Base-by-base conservation (phyloP, 2,329 filamentous ascomycete genomes). In the Cadophora sp. region DNA sequence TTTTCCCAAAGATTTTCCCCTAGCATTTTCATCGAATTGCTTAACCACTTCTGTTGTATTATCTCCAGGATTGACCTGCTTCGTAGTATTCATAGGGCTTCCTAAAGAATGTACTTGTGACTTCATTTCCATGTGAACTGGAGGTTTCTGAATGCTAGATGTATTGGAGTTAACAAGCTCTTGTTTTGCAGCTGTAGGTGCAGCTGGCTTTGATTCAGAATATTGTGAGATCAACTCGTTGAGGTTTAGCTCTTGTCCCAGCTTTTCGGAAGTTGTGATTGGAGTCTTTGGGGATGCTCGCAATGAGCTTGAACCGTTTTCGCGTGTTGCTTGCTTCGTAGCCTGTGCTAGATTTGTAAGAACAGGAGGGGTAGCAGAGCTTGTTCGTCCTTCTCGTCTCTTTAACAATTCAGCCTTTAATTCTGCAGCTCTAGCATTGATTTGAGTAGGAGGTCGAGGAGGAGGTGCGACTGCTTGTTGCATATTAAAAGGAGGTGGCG, bases 391-490 rank as follows among this genome's bases (percentile, higher is more conserved):
- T 68, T 72, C 69, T 68, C 68, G 71, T 59, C 68, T 68, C 60
- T 72, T 76, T 58, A 78, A 56, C 29, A 79, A 64, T 65, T 75
- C 64, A 50, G 75, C 76, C 58, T 77, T 79, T 34, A 79, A 60
- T 71, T 78, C 74, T 51, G 73, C 75, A 26, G 76, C 76, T 72
- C 75, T 71, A 16, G 72, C 71, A 64, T 72, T 75, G 31, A 77
- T 72, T 46, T 74, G 71, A n/a, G 70, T 66, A 34, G 70, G 67
- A 66, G 71, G 69, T 34, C 69, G 72, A 31, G 65, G 64, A 50
- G 56, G 48, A 58, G 65, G 48, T 14, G 67, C 53, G 11, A 24
- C 48, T 53, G 68, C n/a, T 66, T 65, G 70, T 64, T 66, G 65
- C 8, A 64, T 46, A 63, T 68, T 73, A 63, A 70, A 72, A 22